Percentiles rank a stretch among this genome's conserved stretches.
Conservation (phyloP, 202 grass and related monocot species). For the Saccharum hybrid region DNA sequence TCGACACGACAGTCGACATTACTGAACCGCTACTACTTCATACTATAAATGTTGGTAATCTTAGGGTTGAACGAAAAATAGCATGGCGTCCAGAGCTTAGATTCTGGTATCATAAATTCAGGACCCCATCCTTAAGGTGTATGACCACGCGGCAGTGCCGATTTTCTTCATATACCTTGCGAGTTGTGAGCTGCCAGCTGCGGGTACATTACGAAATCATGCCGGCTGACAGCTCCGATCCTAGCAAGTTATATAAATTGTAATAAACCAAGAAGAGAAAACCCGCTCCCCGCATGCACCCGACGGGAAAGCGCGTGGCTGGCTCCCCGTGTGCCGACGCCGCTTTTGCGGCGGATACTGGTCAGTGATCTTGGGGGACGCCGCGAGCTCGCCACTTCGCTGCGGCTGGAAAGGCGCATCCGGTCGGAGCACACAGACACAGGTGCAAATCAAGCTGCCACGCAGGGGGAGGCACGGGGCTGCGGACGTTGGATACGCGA, state of each 20-base stretch:
- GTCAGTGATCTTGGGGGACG: neutral
- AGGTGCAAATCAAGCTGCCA: neutral
- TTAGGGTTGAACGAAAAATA: neutral
- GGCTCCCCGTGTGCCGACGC: slow-evolving; percentile 19
- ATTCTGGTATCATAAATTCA: neutral
- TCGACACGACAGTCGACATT: neutral
- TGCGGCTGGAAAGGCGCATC: slow-evolving; percentile 40
- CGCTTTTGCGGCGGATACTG: slow-evolving; percentile 13
- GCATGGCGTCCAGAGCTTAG: neutral
- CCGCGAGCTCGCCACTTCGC: neutral
- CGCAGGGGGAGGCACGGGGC: neutral
- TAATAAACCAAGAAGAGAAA: neutral
- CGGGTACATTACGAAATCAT: neutral
- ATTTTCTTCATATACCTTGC: neutral
- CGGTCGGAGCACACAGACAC: neutral
- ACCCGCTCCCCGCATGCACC: neutral
- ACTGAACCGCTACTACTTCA: neutral
- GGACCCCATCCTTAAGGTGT: neutral
- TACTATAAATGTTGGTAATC: neutral
- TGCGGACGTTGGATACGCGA: neutral
- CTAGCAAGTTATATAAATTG: neutral
- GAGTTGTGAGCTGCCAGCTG: neutral
- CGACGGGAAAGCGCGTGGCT: neutral
- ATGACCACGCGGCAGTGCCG: neutral
- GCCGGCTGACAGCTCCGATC: neutral